Percentiles rank a stretch among this genome's conserved stretches.
Conservation (phyloP, 2,329 filamentous ascomycete species). For the Paraconiothyrium sp. region DNA sequence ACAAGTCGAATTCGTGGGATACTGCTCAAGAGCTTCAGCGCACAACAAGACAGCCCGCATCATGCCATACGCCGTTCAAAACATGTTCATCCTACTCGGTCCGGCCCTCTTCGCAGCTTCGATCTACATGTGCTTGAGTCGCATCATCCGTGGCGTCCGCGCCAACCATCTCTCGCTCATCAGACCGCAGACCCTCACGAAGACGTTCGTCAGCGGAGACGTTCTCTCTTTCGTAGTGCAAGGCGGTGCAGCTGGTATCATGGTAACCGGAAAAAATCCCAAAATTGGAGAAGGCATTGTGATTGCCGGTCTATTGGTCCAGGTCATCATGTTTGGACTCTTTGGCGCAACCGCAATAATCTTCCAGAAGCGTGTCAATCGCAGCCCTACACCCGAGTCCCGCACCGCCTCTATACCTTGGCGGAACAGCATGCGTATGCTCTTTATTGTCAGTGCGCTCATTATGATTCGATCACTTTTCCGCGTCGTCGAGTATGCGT, state of each 20-base stretch:
- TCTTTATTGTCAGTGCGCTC: constrained; percentile 56
- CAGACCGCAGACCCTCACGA: constrained; percentile 43
- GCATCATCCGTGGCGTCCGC: too few relatives aligned
- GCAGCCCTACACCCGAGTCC: not conserved
- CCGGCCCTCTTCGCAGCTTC: too few relatives aligned
- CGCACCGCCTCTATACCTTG: constrained; percentile 24
- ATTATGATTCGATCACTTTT: constrained; percentile 62
- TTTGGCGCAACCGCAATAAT: constrained; percentile 50
- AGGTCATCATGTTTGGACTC: constrained; percentile 59
- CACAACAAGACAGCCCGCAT: too few relatives aligned
- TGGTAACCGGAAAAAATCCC: constrained; percentile 14
- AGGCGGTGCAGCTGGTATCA: constrained; percentile 49
- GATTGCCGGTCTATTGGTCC: constrained; percentile 57
- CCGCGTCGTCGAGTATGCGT: constrained; percentile 59
- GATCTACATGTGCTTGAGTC: too few relatives aligned
- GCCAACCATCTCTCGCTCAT: too few relatives aligned
- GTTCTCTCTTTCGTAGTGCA: constrained; percentile 62
- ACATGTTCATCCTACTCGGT: too few relatives aligned
- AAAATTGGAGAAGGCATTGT: constrained; percentile 55
- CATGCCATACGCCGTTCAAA: too few relatives aligned
- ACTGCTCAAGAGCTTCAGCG: too few relatives aligned
- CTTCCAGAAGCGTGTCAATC: constrained; percentile 24
- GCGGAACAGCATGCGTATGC: constrained; percentile 50
- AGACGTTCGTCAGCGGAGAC: constrained; percentile 63
- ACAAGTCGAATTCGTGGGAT: too few relatives aligned